These are phyloP conservation scores for Rubia tinctorum DNA, from an alignment of 305 asterid genomes.

Conservation along the genomic window DNA sequence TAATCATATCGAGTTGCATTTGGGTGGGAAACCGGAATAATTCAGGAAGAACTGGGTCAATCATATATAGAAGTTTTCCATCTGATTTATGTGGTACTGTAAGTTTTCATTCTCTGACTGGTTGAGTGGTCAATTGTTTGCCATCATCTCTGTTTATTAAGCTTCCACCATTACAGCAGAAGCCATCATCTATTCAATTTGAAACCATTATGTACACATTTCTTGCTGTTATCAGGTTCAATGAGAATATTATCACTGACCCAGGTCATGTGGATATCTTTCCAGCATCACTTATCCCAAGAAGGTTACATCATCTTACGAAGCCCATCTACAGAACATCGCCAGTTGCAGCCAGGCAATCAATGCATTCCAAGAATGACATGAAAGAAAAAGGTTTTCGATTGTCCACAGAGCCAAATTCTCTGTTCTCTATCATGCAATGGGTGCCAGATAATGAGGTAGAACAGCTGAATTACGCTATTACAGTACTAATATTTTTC, in stretches of 20 bases:
- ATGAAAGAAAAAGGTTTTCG: constrained; percentile 72
- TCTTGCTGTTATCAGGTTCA: constrained; percentile 64
- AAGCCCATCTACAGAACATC: constrained; percentile 67
- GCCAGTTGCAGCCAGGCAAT: constrained; percentile 33
- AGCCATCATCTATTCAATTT: constrained; percentile 16
- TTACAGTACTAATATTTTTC: background rate
- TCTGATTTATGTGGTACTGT: background rate
- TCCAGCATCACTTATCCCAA: constrained; percentile 87
- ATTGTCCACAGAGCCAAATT: constrained; percentile 60
- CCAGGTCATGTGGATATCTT: constrained; percentile 97
- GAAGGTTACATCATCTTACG: constrained; percentile 63
- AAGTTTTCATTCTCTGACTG: background rate
- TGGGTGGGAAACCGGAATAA: background rate
- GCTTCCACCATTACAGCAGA: constrained; percentile 1
- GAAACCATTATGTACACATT: constrained; percentile 23
- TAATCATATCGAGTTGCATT: background rate
- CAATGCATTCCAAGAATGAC: constrained; percentile 28
- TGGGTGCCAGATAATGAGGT: constrained; percentile 85
- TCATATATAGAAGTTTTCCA: background rate
- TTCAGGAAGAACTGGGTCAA: background rate
- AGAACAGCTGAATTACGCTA: background rate
- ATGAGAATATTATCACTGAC: constrained; percentile 75
- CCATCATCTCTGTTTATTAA: background rate
- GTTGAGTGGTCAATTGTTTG: constrained; percentile 1
- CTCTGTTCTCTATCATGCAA: constrained; percentile 73